Percentiles rank a stretch among this genome's conserved stretches.
Conservation (phyloP, 2,329 filamentous ascomycete genomes). For the Penicillium verrucosum region DNA sequence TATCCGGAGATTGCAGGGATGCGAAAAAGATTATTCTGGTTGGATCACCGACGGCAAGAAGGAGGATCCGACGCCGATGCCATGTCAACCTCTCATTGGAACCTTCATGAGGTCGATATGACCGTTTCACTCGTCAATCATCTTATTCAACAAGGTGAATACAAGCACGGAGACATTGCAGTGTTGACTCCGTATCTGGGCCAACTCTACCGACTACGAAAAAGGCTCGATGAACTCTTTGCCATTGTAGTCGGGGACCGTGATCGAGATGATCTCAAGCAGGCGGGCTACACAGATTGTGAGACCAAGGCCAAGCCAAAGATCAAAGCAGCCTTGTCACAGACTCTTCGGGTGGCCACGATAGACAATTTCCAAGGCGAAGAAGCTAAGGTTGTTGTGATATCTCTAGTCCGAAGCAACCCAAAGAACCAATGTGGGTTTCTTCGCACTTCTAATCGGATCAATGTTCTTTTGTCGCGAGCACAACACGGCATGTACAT, state of each 20-base stretch:
- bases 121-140: constrained; percentile 61
- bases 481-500: constrained; percentile 69
- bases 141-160: constrained; percentile 62
- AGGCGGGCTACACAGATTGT: constrained; percentile 35
- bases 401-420: constrained; percentile 71
- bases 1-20: constrained; percentile 50
- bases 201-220: constrained; percentile 50
- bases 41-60: constrained; percentile 49
- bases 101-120: constrained; percentile 61
- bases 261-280: constrained; percentile 55
- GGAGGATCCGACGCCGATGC: constrained; percentile 24
- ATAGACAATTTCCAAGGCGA: constrained; percentile 78
- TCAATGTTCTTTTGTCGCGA: constrained; percentile 66
- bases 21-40: constrained; percentile 50
- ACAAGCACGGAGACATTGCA: constrained; percentile 61
- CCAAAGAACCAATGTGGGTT: constrained; percentile 58
- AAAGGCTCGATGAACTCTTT: constrained; percentile 44
- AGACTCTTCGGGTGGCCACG: constrained; percentile 58
- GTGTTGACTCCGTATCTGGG: constrained; percentile 63
- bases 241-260: constrained; percentile 64
- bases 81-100: constrained; percentile 46
- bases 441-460: constrained; percentile 61
- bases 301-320: constrained; percentile 14
- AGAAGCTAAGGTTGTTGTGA: constrained; percentile 66
- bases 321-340: constrained; percentile 46